These are phyloP conservation scores for Microdochium trichocladiopsis DNA, from an alignment of 2,329 filamentous ascomycete genomes.

Conservation along the genomic window DNA sequence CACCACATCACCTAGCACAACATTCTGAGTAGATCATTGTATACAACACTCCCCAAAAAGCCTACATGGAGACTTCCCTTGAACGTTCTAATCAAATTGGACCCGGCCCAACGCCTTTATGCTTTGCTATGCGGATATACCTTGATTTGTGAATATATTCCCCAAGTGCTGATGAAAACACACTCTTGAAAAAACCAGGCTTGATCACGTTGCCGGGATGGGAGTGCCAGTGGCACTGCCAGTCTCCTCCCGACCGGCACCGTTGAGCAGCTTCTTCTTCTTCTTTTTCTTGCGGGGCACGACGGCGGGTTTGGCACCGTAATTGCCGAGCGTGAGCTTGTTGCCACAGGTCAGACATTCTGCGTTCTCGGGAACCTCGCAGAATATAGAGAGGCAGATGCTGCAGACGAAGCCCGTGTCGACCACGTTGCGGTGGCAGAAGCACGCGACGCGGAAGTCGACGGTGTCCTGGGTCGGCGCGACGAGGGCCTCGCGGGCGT, in stretches of 20 bases:
- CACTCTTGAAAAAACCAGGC: not conserved
- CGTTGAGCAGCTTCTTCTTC: constrained; percentile 56
- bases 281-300: constrained; percentile 67
- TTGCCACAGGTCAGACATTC: constrained; percentile 82
- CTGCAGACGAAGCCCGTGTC: constrained; percentile 94
- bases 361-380: constrained; percentile 52
- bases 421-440: constrained; percentile 87
- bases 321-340: constrained; percentile 66
- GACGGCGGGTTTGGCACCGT: constrained; percentile 71
- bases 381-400: constrained; percentile 93
- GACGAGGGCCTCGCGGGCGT: constrained; percentile 56
- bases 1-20: not conserved
- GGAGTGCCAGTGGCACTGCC: constrained; percentile 56
- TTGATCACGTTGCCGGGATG: constrained; percentile 25
- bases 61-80: not conserved
- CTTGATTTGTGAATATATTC: not conserved
- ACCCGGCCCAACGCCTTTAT: constrained; percentile 4
- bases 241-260: constrained; percentile 41
- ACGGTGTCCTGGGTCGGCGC: constrained; percentile 78
- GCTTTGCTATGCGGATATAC: not conserved
- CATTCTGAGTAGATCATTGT: not conserved
- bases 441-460: constrained; percentile 96
- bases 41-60: not conserved
- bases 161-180: too few relatives aligned
- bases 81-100: constrained; percentile 1